These are phyloP conservation scores for Leccinellum albellum DNA, from an alignment of 768 basidiomycete species.

Conservation along the genomic window DNA sequence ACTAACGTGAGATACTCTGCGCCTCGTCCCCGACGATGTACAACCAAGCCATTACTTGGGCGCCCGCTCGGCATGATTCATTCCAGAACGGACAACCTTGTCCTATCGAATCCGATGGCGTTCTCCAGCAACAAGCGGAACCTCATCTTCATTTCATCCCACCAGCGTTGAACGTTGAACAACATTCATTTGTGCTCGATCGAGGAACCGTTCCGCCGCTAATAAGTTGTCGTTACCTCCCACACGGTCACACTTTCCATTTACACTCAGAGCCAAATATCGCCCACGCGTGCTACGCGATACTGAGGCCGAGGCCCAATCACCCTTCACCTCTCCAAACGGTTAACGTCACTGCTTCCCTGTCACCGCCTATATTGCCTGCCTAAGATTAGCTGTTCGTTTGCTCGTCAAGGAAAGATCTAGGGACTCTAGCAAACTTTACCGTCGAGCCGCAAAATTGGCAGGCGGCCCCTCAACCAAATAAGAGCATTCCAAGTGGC, in stretches of 20 bases:
- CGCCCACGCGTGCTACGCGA: not conserved
- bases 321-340: not conserved
- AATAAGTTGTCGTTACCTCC: conserved; percentile 1
- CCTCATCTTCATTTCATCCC: conserved; percentile 3
- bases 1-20: conserved; percentile 2
- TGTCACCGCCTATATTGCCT: not conserved
- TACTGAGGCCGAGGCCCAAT: not conserved
- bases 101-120: not conserved
- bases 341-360: conserved; percentile 11
- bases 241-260: not conserved
- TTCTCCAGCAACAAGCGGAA: not conserved
- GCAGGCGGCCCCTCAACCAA: not conserved
- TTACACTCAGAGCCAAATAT: not conserved
- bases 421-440: not conserved
- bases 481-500: not conserved
- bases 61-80: not conserved
- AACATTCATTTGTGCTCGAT: not conserved
- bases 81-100: not conserved
- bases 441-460: not conserved
- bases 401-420: conserved; percentile 5
- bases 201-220: not conserved
- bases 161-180: not conserved
- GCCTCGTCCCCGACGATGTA: not conserved
- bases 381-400: conserved; percentile 11
- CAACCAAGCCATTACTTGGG: not conserved